Evolutionary conservation across 768 basidiomycete species (phyloP), one percentile per base, ranked within the genome.

Genomic region (Gymnopilus dilepis): DNA sequence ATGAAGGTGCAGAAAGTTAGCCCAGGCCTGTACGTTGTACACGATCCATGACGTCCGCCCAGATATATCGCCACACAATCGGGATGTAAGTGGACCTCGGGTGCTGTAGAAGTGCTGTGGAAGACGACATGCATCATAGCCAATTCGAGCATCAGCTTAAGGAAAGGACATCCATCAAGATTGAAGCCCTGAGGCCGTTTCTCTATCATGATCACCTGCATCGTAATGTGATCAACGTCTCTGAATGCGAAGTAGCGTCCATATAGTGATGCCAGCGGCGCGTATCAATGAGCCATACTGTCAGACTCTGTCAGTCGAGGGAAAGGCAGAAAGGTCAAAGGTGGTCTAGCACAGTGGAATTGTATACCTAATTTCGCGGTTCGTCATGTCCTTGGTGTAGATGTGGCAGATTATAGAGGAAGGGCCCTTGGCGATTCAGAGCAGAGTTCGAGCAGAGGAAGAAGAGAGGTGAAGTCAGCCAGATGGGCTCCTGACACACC

Each of bases 401-500:
- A n/a, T n/a, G n/a, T n/a, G n/a, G n/a, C n/a, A n/a, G n/a, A n/a
- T n/a, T n/a, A n/a, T n/a, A n/a, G n/a, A n/a, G n/a, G n/a, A n/a
- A n/a, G n/a, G n/a, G n/a, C 24, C 47, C 13, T 50, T 26, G 1
- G 15, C 17, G n/a, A n/a, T n/a, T n/a, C n/a, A n/a, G n/a, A n/a
- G n/a, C n/a, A n/a, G n/a, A 34, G 33, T 12, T 6, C 6, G 33
- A 12, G 6, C 33, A 12, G 6, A 6, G 12, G 33, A 34, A 6
- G 33, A 12, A 6, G 33, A 6, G 33, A 34, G 33, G 33, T 34
- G 6, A 34, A 12, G 33, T 6, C 33, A 47, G 26, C 30, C 47
- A 31, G 47, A 50, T 26, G 47, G 30, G 30, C 47, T 50, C 17
- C 47, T 50, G 47, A 50, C 47, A 50, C 47, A 9, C 31, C 47